Percentiles rank a stretch among this genome's conserved stretches.
Conservation (phyloP, 371 early-diverging fungal species). For the Nematocida ausubeli region DNA sequence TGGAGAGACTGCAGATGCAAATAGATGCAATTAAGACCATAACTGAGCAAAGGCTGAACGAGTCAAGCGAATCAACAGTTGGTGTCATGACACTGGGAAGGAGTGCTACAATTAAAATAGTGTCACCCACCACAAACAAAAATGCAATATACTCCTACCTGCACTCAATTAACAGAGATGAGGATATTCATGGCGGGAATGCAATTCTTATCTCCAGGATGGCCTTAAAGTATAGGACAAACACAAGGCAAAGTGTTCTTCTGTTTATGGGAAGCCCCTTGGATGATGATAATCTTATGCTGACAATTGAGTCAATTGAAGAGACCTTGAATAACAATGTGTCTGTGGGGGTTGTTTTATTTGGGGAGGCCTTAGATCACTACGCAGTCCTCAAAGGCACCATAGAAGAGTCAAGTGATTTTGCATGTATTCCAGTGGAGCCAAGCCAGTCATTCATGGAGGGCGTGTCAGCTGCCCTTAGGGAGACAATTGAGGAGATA, state of each 20-base stretch:
- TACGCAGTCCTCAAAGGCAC: background rate
- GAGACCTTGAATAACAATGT: constrained; percentile 91
- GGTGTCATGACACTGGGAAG: constrained; percentile 45
- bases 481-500: constrained; percentile 35
- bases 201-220: constrained; percentile 22
- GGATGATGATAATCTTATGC: constrained; percentile 47
- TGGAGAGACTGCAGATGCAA: constrained; percentile 42
- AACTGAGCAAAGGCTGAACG: background rate
- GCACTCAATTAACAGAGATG: constrained; percentile 23
- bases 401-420: constrained; percentile 37
- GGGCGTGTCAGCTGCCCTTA: constrained; percentile 17
- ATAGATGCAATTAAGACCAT: constrained; percentile 39
- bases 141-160: constrained; percentile 41
- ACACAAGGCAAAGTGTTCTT: constrained; percentile 35
- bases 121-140: constrained; percentile 36
- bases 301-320: constrained; percentile 78
- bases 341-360: constrained; percentile 84
- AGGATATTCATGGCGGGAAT: constrained; percentile 23
- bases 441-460: constrained; percentile 39
- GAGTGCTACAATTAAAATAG: constrained; percentile 35
- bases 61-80: constrained; percentile 38
- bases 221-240: constrained; percentile 54
- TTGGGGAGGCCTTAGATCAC: constrained; percentile 82
- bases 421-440: constrained; percentile 23
- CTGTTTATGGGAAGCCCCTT: constrained; percentile 40